Conservation (phyloP, 768 basidiomycete species). For the Pisolithus orientalis region DNA sequence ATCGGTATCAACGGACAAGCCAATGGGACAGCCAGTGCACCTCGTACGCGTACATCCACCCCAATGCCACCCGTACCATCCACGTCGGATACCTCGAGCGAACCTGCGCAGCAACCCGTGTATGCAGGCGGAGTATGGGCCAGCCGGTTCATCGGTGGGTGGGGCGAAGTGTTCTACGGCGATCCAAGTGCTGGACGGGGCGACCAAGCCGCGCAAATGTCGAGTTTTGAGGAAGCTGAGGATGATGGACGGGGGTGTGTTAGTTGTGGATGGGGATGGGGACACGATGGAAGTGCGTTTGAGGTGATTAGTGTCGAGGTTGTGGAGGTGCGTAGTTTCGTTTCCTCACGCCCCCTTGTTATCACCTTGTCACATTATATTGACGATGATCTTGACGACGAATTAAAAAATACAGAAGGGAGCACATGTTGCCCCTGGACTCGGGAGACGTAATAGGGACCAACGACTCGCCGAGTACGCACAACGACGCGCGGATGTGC, state of each 20-base stretch:
- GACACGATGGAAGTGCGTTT: constrained; percentile 71
- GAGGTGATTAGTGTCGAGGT: constrained; percentile 64
- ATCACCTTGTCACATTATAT: constrained; percentile 1
- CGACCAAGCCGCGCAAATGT: constrained; percentile 20
- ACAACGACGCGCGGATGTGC: constrained; percentile 48
- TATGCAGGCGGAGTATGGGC: constrained; percentile 29
- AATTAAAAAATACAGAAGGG: constrained; percentile 33
- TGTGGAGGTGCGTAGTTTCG: constrained; percentile 44
- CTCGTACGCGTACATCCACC: constrained; percentile 25
- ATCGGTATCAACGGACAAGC: constrained; percentile 20
- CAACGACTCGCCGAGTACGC: constrained; percentile 66
- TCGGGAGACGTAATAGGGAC: constrained; percentile 53
- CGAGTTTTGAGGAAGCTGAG: constrained; percentile 31
- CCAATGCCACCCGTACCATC: constrained; percentile 19
- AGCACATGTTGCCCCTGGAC: constrained; percentile 46
- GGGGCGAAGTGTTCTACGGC: constrained; percentile 31
- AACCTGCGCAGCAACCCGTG: constrained; percentile 14
- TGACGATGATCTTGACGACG: not conserved
- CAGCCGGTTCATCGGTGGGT: constrained; percentile 37
- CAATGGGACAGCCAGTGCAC: constrained; percentile 24
- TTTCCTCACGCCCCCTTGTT: not conserved
- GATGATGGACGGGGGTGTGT: constrained; percentile 57
- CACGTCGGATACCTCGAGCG: constrained; percentile 15
- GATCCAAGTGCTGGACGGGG: constrained; percentile 24
- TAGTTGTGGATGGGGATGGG: constrained; percentile 74